These are phyloP conservation scores for Ceratocystis huliohia DNA, from an alignment of 2,329 filamentous ascomycete genomes.

Conservation along the genomic window DNA sequence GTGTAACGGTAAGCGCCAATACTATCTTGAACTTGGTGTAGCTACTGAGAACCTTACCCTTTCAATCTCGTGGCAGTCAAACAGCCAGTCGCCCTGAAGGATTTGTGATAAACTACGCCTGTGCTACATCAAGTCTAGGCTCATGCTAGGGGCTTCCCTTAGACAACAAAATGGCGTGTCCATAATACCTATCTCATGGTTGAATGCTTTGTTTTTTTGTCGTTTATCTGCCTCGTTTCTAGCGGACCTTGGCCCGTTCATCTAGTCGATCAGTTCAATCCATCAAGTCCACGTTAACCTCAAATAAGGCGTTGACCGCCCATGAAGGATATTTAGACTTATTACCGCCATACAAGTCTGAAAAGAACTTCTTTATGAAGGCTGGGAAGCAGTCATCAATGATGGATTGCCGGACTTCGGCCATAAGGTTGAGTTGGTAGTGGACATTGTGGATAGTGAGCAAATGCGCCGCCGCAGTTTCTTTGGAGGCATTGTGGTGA, in stretches of 20 bases:
- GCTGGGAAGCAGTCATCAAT: slow-evolving; percentile 67
- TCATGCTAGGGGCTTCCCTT: not conserved
- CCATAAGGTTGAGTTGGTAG: slow-evolving; percentile 80
- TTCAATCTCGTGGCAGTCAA: not conserved
- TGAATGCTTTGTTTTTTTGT: not conserved
- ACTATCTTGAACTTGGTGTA: not conserved
- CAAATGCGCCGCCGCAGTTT: slow-evolving; percentile 76
- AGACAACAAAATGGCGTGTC: not conserved
- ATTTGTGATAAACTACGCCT: not conserved
- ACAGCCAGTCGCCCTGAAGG: not conserved
- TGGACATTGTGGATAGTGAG: slow-evolving; percentile 93
- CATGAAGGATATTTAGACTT: slow-evolving; percentile 63
- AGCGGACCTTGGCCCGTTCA: not conserved
- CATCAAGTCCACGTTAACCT: slow-evolving; percentile 68
- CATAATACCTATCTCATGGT: not conserved
- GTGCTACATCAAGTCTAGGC: not conserved
- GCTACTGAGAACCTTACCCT: not conserved
- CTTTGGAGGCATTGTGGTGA: slow-evolving; percentile 83
- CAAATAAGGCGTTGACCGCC: slow-evolving; percentile 66
- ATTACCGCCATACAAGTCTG: slow-evolving; percentile 45
- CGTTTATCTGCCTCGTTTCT: not conserved
- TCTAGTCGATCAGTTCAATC: slow-evolving; percentile 17
- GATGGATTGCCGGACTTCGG: slow-evolving; percentile 59
- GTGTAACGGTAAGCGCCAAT: not conserved
- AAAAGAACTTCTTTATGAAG: slow-evolving; percentile 70